These are phyloP conservation scores for Warburgia ugandensis DNA, from an alignment of 164 flowering plant genomes.

Conservation along the genomic window DNA sequence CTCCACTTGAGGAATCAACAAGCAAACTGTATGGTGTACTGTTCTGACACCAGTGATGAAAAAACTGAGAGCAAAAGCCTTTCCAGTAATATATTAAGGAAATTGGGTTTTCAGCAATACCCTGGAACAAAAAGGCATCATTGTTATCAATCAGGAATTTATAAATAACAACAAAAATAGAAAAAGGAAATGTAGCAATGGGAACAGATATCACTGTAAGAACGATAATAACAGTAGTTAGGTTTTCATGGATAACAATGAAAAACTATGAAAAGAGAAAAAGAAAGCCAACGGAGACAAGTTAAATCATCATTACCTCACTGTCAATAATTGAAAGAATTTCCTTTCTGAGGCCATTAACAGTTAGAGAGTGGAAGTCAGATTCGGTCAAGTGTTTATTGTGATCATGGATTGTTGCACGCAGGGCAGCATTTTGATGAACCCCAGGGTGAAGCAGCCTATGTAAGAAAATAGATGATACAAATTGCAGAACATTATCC, in stretches of 20 bases:
- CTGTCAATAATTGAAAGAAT: constrained; percentile 63
- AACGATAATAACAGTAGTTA: too few species aligned
- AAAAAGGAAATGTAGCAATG: too few species aligned
- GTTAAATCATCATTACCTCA: constrained; percentile 39
- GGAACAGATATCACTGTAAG: not conserved
- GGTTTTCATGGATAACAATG: not conserved
- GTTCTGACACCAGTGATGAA: constrained; percentile 68
- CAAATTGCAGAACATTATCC: constrained; percentile 53
- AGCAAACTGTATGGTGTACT: constrained; percentile 53
- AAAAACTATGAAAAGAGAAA: not conserved
- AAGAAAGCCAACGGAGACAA: not conserved
- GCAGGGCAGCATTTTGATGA: constrained; percentile 42
- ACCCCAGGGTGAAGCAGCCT: constrained; percentile 82
- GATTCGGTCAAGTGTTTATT: constrained; percentile 60
- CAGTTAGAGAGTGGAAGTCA: constrained; percentile 53
- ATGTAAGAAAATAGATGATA: constrained; percentile 76
- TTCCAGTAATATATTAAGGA: constrained; percentile 63
- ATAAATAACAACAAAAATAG: not conserved
- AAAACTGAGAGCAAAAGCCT: constrained; percentile 50
- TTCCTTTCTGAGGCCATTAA: constrained; percentile 63
- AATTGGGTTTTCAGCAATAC: constrained; percentile 36
- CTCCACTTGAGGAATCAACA: constrained; percentile 48
- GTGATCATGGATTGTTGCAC: constrained; percentile 53
- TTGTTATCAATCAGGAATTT: not conserved
- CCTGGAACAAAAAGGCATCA: constrained; percentile 35